Percentiles rank a stretch among this genome's conserved stretches.
Evolutionary conservation across 495 filamentous ascomycete genomes (phyloP).

Genomic region (Coniosporium apollinis): DNA sequence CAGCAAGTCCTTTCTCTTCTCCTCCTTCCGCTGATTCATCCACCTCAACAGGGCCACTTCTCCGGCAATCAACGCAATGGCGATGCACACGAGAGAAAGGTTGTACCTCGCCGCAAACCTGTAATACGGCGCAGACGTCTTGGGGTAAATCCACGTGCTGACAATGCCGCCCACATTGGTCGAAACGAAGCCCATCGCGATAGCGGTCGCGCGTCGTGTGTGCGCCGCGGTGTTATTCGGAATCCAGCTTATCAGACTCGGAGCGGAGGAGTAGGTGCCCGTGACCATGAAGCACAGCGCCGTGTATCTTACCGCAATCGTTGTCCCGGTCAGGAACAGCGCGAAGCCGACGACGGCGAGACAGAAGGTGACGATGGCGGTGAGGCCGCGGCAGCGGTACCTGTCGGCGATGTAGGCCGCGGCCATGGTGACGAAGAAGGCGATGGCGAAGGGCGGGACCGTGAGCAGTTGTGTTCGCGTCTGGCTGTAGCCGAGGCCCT

Average conservation of each 20-base stretch:
- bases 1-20: slow-evolving; percentile 24
- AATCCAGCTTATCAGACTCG: slow-evolving; percentile 23
- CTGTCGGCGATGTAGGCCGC: slow-evolving; percentile 10
- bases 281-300: slow-evolving; percentile 16
- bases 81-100: slow-evolving; percentile 29
- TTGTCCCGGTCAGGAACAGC: slow-evolving; percentile 14
- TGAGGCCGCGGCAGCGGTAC: slow-evolving; percentile 11
- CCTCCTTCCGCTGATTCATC: slow-evolving; percentile 29
- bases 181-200: slow-evolving; percentile 28
- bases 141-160: slow-evolving; percentile 31
- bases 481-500: slow-evolving; percentile 10
- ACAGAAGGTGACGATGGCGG: slow-evolving; percentile 9
- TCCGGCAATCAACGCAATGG: slow-evolving; percentile 23
- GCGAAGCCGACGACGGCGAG: slow-evolving; percentile 15
- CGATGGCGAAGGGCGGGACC: slow-evolving; percentile 14
- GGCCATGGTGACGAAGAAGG: slow-evolving; percentile 11
- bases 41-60: slow-evolving; percentile 24
- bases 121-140: neutral
- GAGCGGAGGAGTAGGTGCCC: slow-evolving; percentile 15
- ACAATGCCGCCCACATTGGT: slow-evolving; percentile 36
- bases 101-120: slow-evolving; percentile 30
- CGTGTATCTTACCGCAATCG: slow-evolving; percentile 9
- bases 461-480: slow-evolving; percentile 14
- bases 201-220: slow-evolving; percentile 32
- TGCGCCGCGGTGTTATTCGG: slow-evolving; percentile 30